Conservation (phyloP, 2,329 filamentous ascomycete genomes). For the Colletotrichum tanaceti region DNA sequence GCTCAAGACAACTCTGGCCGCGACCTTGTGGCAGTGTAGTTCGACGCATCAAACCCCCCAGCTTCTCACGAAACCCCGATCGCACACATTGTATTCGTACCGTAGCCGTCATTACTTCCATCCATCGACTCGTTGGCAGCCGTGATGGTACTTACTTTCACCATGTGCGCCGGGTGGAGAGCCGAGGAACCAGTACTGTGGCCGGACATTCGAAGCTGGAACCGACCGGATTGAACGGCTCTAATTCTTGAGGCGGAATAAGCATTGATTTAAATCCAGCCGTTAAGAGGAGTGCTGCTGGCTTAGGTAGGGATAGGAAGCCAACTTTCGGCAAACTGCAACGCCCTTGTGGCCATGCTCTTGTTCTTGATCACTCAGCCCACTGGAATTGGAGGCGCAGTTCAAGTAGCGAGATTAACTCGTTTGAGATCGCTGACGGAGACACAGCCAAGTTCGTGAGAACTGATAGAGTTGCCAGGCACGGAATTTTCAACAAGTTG, state of each 20-base stretch:
- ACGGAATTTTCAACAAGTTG: too few species aligned
- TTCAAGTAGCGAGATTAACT: background rate
- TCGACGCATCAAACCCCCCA: too few species aligned
- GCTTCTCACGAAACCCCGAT: background rate
- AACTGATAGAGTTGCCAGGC: background rate
- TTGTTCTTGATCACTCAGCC: too few species aligned
- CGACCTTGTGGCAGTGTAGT: background rate
- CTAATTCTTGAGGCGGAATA: too few species aligned
- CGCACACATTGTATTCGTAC: background rate
- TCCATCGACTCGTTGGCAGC: background rate
- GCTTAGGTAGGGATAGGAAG: too few species aligned
- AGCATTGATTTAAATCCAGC: too few species aligned
- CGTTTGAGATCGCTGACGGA: background rate
- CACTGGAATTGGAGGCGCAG: background rate
- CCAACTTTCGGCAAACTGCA: too few species aligned
- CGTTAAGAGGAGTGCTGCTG: background rate
- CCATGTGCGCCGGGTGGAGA: conserved; percentile 23
- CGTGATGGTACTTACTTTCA: background rate
- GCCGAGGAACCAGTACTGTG: conserved; percentile 25
- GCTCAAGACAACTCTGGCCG: too few species aligned
- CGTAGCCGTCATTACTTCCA: background rate
- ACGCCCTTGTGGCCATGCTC: background rate
- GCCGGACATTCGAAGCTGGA: conserved; percentile 17
- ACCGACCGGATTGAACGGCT: conserved; percentile 21
- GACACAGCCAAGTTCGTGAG: background rate